These are phyloP conservation scores for Pseudonitzschia delicatissima DNA, from an alignment of 108 stramenopile species.

Conservation along the genomic window DNA sequence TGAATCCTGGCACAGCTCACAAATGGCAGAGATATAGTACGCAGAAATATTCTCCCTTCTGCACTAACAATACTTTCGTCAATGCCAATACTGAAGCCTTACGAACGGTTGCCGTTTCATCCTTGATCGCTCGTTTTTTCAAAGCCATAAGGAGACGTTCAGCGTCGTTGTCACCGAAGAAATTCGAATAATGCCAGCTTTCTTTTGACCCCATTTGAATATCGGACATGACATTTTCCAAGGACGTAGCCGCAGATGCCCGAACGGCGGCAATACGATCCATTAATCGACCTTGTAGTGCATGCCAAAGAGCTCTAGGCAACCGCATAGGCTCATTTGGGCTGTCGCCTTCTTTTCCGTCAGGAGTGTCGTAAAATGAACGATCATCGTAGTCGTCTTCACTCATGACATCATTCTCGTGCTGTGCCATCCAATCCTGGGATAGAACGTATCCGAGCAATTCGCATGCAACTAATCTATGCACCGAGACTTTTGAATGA, in stretches of 20 bases:
- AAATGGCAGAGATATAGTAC: slow-evolving; percentile 55
- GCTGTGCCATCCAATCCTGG: slow-evolving; percentile 49
- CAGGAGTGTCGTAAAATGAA: not conserved
- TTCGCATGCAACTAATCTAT: slow-evolving; percentile 71
- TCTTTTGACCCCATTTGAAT: not conserved
- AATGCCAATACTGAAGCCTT: slow-evolving; percentile 57
- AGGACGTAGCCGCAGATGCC: slow-evolving; percentile 59
- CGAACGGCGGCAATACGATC: slow-evolving; percentile 77
- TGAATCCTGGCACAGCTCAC: slow-evolving; percentile 61
- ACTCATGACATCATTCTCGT: slow-evolving; percentile 19
- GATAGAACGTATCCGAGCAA: slow-evolving; percentile 54
- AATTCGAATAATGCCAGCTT: slow-evolving; percentile 2
- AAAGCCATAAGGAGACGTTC: slow-evolving; percentile 38
- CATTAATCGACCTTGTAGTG: slow-evolving; percentile 58
- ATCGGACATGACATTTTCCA: slow-evolving; percentile 36
- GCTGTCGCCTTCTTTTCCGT: slow-evolving; percentile 9
- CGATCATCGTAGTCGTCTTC: slow-evolving; percentile 9
- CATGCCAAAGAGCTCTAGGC: slow-evolving; percentile 43
- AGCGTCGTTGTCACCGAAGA: slow-evolving; percentile 19
- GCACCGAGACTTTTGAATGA: slow-evolving; percentile 67
- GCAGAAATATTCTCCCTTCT: slow-evolving; percentile 37
- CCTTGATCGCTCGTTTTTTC: slow-evolving; percentile 52
- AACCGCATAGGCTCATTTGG: slow-evolving; percentile 1
- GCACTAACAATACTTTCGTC: slow-evolving; percentile 44
- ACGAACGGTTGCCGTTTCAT: slow-evolving; percentile 74